Base-by-base conservation (phyloP, 345 rosid genomes). In the Ceriops decandra region DNA sequence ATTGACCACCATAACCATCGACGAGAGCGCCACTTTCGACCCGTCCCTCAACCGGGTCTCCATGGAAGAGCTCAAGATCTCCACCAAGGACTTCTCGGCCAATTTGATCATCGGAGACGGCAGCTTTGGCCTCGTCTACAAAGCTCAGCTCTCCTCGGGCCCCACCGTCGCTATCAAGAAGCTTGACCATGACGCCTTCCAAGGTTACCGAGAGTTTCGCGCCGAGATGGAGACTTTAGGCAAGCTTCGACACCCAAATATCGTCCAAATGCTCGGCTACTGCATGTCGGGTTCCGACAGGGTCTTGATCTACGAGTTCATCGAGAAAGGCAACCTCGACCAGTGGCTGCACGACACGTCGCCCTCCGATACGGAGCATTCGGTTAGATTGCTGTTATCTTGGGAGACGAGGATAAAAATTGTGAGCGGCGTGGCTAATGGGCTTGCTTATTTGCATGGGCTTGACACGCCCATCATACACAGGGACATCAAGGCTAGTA, bases 191-290 rank as follows among this genome's bases (percentile, higher is more conserved):
- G 85, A 89, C 72, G 97, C 98, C 46, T 81, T 89, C 54, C 97
- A 91, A 76, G 98, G 98, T 4, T 83, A 91, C 63, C 86, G 97
- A 0, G 97, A 93, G 67, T 93, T 93, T 70, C 81, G 76, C 0
- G 96, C 97, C 1, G 98, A 93, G 79, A 87, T 91, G 92, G 98
- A 91, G 59, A 93, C 97, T 8, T 67, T 91, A 22, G 87, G 89
- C 9, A 70, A 66, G 62, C 87, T 89, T 27, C 81, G 78, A 0
- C 98, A 93, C 68, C 72, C 47, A 0, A 93, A 93, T 49, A 83
- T 93, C 69, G 97, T 91, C 31, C 71, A 78, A 71, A 86, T 93
- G 35, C 85, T 89, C 1, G 97, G 97, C 2, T 93, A 86, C 78
- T 93, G 98, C 54, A 76, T 72, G 7, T 80, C 96, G 5, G 91